phyloP scores from a whole-genome alignment of 2,329 filamentous ascomycete genomes.

The Metarhizium anisopliae region DNA sequence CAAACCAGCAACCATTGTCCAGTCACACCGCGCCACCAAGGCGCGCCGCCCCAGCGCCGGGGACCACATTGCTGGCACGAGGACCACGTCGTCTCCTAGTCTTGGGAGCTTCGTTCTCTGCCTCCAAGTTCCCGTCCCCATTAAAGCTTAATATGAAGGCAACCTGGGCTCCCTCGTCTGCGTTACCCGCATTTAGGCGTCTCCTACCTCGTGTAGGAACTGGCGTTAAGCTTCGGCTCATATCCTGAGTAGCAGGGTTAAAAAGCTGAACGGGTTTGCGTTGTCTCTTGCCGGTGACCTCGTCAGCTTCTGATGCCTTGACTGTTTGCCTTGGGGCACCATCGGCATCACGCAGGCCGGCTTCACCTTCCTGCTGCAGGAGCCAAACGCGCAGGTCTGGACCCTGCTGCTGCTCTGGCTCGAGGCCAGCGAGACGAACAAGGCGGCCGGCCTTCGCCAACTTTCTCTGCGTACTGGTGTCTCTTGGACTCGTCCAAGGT shows the following conservation, averaged over 20 bases:
- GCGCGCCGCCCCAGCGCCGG: too few relatives aligned
- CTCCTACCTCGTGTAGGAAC: slow-evolving; percentile 23
- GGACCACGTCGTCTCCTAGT: slow-evolving; percentile 21
- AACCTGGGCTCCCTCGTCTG: slow-evolving; percentile 17
- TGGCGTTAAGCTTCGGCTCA: slow-evolving; percentile 44
- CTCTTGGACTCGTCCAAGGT: too few relatives aligned
- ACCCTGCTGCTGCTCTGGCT: slow-evolving; percentile 89
- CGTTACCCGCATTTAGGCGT: slow-evolving; percentile 19
- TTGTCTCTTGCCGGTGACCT: slow-evolving; percentile 43
- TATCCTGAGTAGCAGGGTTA: slow-evolving; percentile 40
- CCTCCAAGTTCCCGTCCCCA: slow-evolving; percentile 22
- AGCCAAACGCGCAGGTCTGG: slow-evolving; percentile 96
- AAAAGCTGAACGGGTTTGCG: slow-evolving; percentile 42
- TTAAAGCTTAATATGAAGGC: slow-evolving; percentile 24
- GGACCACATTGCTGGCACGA: slow-evolving; percentile 16
- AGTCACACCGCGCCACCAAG: too few relatives aligned
- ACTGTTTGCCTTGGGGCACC: slow-evolving; percentile 52
- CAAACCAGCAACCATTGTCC: too few relatives aligned
- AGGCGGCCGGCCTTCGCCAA: slow-evolving; percentile 46
- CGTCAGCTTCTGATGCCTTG: slow-evolving; percentile 47
- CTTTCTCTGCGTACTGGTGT: too few relatives aligned
- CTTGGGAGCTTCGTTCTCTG: slow-evolving; percentile 18
- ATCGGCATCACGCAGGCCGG: slow-evolving; percentile 83
- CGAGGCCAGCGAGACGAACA: slow-evolving; percentile 59
- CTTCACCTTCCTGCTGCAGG: slow-evolving; percentile 90